Evolutionary conservation across 495 filamentous ascomycete genomes (phyloP), one percentile per base, ranked within the genome.

Genomic region (Schizothecium vesticola): DNA sequence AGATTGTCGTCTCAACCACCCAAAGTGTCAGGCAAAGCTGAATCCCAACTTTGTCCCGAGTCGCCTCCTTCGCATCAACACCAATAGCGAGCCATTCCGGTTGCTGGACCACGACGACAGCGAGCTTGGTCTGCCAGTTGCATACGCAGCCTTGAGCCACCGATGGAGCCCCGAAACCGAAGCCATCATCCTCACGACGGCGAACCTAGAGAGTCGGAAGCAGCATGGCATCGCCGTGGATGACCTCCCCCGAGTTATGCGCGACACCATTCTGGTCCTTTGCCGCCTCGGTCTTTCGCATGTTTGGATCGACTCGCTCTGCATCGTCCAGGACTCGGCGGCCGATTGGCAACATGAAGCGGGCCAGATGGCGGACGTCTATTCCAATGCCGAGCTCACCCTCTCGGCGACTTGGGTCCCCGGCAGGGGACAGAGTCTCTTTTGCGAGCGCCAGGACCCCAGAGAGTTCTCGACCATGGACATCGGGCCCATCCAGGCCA

Each of bases 271-370:
- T n/a, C 9, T 23, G 16, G 51, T 36, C 23, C 56, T 59, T 1
- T 25, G 67, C 8, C 59, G 22, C 1, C 71, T 75, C 24, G 67
- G 69, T 10, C 25, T 69, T n/a, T 13, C 19, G 1, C 70, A 65
- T 59, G 21, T 75, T 2, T 75, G 69, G 69, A 67, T 73, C 13
- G 65, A 71, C 26, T 59, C 61, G 1, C 66, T 71, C 25, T 74
- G 72, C 59, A 74, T 74, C 22, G 31, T 74, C 11, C 73, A 75
- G 64, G 69, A 75, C 36, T 64, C 65, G n/a, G 25, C 33, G 6
- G 61, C 51, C 9, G 71, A 73, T 51, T 73, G 73, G 73, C 8
- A 43, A 12, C 7, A 3, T 2, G 68, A 75, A 58, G 69, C 73
- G 0, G 59, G 61, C 16, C 31, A n/a, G 36, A 75, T 75, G 73